Evolutionary conservation across 306 rosid genomes (phyloP).

Genomic region (Mimosa bimucronata): DNA sequence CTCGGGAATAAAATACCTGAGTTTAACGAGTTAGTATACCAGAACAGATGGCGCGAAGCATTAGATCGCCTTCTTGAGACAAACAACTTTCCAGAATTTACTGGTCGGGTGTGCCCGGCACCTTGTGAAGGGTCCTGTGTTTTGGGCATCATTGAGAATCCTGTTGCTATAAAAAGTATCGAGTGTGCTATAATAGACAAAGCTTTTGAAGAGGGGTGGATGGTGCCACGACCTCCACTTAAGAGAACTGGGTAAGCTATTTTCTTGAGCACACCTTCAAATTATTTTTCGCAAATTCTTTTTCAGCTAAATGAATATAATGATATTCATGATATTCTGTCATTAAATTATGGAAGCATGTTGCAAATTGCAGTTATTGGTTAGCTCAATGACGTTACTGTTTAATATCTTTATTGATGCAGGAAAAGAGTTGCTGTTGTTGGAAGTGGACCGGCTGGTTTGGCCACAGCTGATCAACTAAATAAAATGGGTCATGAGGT

Average conservation of each 20-base stretch:
- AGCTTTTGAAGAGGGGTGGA: slow-evolving; percentile 99
- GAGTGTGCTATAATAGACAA: slow-evolving; percentile 98
- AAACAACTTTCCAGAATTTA: slow-evolving; percentile 96
- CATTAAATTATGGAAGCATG: background rate
- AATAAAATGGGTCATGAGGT: slow-evolving; percentile 88
- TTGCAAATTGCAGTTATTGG: background rate
- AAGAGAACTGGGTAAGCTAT: slow-evolving; percentile 80
- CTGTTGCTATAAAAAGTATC: slow-evolving; percentile 90
- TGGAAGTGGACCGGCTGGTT: slow-evolving; percentile 97
- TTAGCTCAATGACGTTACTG: background rate
- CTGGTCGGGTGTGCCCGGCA: slow-evolving; percentile 98
- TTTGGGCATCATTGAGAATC: slow-evolving; percentile 65
- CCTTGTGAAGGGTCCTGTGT: slow-evolving; percentile 99
- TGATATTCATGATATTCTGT: background rate
- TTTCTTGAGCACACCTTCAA: background rate
- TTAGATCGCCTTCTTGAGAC: slow-evolving; percentile 95
- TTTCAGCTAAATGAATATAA: background rate
- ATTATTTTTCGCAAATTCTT: slow-evolving; percentile 4
- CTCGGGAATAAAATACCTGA: slow-evolving; percentile 98
- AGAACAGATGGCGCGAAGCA: slow-evolving; percentile 97
- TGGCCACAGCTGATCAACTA: slow-evolving; percentile 99
- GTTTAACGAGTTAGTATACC: slow-evolving; percentile 92
- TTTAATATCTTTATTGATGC: slow-evolving; percentile 35
- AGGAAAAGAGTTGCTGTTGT: slow-evolving; percentile 88
- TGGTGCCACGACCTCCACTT: slow-evolving; percentile 91